A percentile compares a stretch with the other conserved stretches of the same genome.
Evolutionary conservation across 352 stramenopile genomes (phyloP).

Genomic region (Phytophthora cactorum): DNA sequence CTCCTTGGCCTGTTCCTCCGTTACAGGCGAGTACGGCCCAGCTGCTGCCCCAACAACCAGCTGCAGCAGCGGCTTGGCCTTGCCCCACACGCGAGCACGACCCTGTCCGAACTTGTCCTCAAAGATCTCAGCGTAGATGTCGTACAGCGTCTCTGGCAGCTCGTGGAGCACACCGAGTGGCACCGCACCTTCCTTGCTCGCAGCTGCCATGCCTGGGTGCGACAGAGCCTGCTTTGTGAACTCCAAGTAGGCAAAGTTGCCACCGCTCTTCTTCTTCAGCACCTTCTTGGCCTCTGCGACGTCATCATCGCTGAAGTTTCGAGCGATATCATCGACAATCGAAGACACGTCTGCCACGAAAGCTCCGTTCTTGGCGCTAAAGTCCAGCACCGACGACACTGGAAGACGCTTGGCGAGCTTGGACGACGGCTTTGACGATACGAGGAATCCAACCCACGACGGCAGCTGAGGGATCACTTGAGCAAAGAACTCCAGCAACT

Average conservation of each 20-base stretch:
- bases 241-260: slow-evolving; percentile 82
- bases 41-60: slow-evolving; percentile 73
- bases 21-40: slow-evolving; percentile 76
- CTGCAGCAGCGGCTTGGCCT: slow-evolving; percentile 74
- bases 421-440: slow-evolving; percentile 73
- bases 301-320: slow-evolving; percentile 56
- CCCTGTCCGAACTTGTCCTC: slow-evolving; percentile 88
- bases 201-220: slow-evolving; percentile 54
- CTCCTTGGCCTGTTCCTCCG: slow-evolving; percentile 68
- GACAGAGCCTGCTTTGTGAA: slow-evolving; percentile 83
- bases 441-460: slow-evolving; percentile 70
- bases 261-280: slow-evolving; percentile 70
- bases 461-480: slow-evolving; percentile 68
- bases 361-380: slow-evolving; percentile 63
- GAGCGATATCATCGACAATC: slow-evolving; percentile 65
- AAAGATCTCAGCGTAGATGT: slow-evolving; percentile 88
- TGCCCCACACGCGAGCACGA: slow-evolving; percentile 76
- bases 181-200: slow-evolving; percentile 53
- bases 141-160: slow-evolving; percentile 77
- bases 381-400: slow-evolving; percentile 76
- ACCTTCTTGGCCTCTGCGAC: slow-evolving; percentile 50
- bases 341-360: slow-evolving; percentile 65
- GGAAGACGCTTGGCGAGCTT: slow-evolving; percentile 66
- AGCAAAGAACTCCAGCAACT: slow-evolving; percentile 74
- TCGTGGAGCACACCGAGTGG: slow-evolving; percentile 72